Evolutionary conservation across 257 asterid species (phyloP), one percentile per base, ranked within the genome.

Genomic region (Solanum etuberosum): DNA sequence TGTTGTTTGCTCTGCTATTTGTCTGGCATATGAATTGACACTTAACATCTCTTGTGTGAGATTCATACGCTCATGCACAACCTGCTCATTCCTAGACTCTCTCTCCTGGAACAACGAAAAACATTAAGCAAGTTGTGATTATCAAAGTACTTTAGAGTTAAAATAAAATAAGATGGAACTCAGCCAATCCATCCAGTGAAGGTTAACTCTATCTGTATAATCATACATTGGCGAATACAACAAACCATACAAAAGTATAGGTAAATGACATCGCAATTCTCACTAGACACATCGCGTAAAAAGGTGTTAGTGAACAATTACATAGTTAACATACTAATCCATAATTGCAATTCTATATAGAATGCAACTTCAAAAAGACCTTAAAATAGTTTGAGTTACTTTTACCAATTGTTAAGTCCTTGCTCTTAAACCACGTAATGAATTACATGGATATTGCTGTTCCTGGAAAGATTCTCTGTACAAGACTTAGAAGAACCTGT

Each of bases 1-100:
- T 85, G 94, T 94, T 93, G 95, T 93, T 88, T 96, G 98, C 92
- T 96, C 97, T 14, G 96, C 91, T 91, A 96, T 89, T 90, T 96
- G 98, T 81, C 98, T 89, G 88, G 98, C 98, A 83, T 92, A 93
- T 89, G 98, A 96, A 86, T 88, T 90, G 38, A 95, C 93, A 89
- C 93, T 93, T 61, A 90, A 40, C 83, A 94, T 83, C 83, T 96
- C 93, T 87, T 92, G 91, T 21, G 97, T 95, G 35, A 92, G 87
- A 90, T 95, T 95, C 73, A 86, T 92, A 61, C 84, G 91, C 91
- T 89, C 90, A 32, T 87, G 94, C 83, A 90, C 76, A 51, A 86
- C 77, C 83, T 89, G 86, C 88, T 92, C 96, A 34, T 59, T 90
- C 92, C 91, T 89, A 85, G 92, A 85, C 37, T 88, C 88, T 86